Percentiles rank a stretch among this genome's conserved stretches.
Evolutionary conservation across 306 rosid species (phyloP).

Genomic region (Sophora flavescens): DNA sequence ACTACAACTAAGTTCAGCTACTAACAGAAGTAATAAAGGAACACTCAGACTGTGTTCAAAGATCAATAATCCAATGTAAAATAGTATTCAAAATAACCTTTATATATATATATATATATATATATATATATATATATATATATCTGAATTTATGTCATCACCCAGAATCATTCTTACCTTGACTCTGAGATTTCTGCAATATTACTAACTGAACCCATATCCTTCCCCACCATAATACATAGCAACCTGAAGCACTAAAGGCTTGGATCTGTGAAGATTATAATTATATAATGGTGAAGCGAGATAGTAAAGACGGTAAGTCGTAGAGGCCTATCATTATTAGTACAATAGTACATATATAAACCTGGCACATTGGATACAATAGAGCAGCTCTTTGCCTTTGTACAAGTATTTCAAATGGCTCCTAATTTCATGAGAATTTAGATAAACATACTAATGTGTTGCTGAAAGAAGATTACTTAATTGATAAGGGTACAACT

Average conservation of each 20-base stretch:
- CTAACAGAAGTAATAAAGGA: background rate
- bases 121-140: background rate
- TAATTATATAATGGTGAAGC: background rate
- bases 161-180: background rate
- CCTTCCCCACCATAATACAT: background rate
- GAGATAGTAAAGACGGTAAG: conserved; percentile 5
- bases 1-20: background rate
- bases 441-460: conserved; percentile 1
- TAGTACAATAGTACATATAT: conserved; percentile 65
- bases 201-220: background rate
- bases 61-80: background rate
- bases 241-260: background rate
- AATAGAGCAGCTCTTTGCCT: conserved; percentile 66
- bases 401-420: conserved; percentile 65
- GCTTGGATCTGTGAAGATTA: conserved; percentile 52
- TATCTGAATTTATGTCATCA: background rate
- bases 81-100: background rate
- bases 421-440: conserved; percentile 51
- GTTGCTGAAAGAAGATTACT: background rate
- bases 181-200: background rate
- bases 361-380: conserved; percentile 73
- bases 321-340: conserved; percentile 50
- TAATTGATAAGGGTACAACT: background rate
- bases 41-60: background rate
- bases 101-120: background rate